Percentiles rank a stretch among this genome's conserved stretches.
These are phyloP conservation scores for Verticillium isaacii DNA, from an alignment of 2,329 filamentous ascomycete species.

Conservation along the genomic window DNA sequence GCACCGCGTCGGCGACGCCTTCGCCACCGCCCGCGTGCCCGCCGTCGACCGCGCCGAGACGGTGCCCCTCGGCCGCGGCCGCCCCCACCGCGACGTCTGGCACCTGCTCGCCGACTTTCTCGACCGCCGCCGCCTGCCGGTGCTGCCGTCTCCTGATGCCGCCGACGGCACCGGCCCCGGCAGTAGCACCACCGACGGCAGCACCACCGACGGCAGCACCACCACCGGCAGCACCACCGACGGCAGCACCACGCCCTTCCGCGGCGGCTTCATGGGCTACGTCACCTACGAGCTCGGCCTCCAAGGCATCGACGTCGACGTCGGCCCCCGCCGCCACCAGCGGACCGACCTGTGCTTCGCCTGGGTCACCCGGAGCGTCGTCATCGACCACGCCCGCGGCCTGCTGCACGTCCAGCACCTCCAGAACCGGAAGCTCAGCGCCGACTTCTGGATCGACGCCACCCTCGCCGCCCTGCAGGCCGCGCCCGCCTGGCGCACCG, in stretches of 20 bases:
- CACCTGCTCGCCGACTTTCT: constrained; percentile 43
- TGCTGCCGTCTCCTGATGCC: no score
- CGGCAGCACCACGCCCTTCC: constrained; percentile 64
- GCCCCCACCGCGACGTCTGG: constrained; percentile 36
- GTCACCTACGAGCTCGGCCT: constrained; percentile 82
- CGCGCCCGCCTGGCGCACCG: constrained; percentile 26
- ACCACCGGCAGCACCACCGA: constrained; percentile 10
- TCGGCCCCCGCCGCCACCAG: constrained; percentile 27
- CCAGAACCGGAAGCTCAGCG: constrained; percentile 16
- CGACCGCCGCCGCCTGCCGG: constrained; percentile 15
- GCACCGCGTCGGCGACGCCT: constrained; percentile 46
- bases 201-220: no score
- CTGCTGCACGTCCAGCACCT: constrained; percentile 65
- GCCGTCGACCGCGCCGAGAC: constrained; percentile 18
- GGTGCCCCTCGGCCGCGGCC: constrained; percentile 17
- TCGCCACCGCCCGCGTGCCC: constrained; percentile 24
- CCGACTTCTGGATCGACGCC: constrained; percentile 24
- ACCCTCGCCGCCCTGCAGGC: constrained; percentile 22
- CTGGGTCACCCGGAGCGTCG: constrained; percentile 72
- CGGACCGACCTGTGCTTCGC: constrained; percentile 70
- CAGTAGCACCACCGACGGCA: no score
- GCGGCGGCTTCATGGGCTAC: constrained; percentile 81
- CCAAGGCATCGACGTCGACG: constrained; percentile 46
- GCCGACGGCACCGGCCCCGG: constrained; percentile 1
- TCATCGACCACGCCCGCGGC: constrained; percentile 66